Evolutionary conservation across 1,284 basidiomycete species (phyloP).

Genomic region (Cryptococcus maquisensis): DNA sequence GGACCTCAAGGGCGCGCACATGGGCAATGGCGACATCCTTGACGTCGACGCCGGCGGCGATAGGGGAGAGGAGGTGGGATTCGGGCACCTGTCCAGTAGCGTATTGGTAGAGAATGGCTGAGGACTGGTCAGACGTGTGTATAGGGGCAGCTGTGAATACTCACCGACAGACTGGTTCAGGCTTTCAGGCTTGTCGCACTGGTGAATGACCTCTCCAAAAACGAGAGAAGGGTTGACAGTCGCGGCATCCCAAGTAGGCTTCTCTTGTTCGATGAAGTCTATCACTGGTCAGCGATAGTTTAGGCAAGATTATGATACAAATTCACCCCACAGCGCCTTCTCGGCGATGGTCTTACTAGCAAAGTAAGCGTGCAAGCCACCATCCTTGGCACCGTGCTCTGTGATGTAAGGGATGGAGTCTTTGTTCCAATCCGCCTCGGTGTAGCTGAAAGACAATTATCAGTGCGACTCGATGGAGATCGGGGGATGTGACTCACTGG

Average conservation of each 20-base stretch:
- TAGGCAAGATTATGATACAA: slow-evolving; percentile 6
- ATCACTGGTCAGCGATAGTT: not conserved
- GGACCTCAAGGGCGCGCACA: slow-evolving; percentile 54
- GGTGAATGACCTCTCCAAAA: slow-evolving; percentile 54
- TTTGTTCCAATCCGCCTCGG: slow-evolving; percentile 62
- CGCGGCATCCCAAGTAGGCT: slow-evolving; percentile 57
- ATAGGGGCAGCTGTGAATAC: no score
- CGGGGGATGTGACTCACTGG: slow-evolving; percentile 51
- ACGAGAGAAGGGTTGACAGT: slow-evolving; percentile 58
- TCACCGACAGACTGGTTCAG: slow-evolving; percentile 55
- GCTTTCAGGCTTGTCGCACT: slow-evolving; percentile 50
- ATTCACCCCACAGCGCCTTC: slow-evolving; percentile 47
- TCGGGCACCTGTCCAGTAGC: slow-evolving; percentile 47
- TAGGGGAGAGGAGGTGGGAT: slow-evolving; percentile 33
- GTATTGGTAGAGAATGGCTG: slow-evolving; percentile 43
- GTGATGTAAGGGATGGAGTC: slow-evolving; percentile 55
- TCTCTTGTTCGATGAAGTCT: slow-evolving; percentile 58
- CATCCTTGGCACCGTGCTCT: slow-evolving; percentile 58
- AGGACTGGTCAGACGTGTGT: no score
- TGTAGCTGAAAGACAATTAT: slow-evolving; percentile 16
- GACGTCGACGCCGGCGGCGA: slow-evolving; percentile 58
- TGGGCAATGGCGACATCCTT: slow-evolving; percentile 58
- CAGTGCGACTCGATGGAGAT: slow-evolving; percentile 7
- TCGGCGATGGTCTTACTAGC: slow-evolving; percentile 65
- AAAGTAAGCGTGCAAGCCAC: slow-evolving; percentile 34